These are phyloP conservation scores for Escallonia rubra DNA, from an alignment of 129 eudicot genomes.

Conservation along the genomic window DNA sequence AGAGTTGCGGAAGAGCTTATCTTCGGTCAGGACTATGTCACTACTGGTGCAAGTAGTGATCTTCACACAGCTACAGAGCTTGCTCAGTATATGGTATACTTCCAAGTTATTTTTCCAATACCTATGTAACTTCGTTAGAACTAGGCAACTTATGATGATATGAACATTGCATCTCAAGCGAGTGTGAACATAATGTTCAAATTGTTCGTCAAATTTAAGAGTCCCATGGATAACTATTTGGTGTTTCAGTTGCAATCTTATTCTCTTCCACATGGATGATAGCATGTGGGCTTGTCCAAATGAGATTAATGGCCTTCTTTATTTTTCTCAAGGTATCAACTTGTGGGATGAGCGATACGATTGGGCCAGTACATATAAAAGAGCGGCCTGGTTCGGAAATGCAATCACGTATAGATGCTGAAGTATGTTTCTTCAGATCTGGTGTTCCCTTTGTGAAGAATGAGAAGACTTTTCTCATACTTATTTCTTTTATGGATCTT, in stretches of 20 bases:
- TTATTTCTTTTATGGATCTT: constrained; percentile 4
- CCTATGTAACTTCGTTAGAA: neutral
- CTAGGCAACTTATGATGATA: too few relatives aligned
- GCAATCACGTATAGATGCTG: constrained; percentile 96
- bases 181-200: too few relatives aligned
- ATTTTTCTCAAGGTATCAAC: constrained; percentile 52
- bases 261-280: too few relatives aligned
- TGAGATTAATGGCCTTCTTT: neutral
- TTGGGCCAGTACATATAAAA: constrained; percentile 88
- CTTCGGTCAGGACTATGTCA: constrained; percentile 77
- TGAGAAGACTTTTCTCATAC: neutral
- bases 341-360: constrained; percentile 93
- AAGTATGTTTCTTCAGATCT: constrained; percentile 40
- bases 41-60: constrained; percentile 94
- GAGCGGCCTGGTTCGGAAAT: constrained; percentile 88
- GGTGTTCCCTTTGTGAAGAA: neutral
- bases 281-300: neutral
- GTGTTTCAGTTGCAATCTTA: too few relatives aligned
- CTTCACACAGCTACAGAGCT: constrained; percentile 78
- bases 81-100: constrained; percentile 81
- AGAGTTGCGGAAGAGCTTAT: constrained; percentile 95
- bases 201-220: too few relatives aligned
- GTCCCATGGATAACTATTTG: too few relatives aligned
- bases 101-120: neutral
- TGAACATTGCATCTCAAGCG: too few relatives aligned